These are phyloP conservation scores for Albugo candida DNA, from an alignment of 352 stramenopile genomes.

Conservation along the genomic window DNA sequence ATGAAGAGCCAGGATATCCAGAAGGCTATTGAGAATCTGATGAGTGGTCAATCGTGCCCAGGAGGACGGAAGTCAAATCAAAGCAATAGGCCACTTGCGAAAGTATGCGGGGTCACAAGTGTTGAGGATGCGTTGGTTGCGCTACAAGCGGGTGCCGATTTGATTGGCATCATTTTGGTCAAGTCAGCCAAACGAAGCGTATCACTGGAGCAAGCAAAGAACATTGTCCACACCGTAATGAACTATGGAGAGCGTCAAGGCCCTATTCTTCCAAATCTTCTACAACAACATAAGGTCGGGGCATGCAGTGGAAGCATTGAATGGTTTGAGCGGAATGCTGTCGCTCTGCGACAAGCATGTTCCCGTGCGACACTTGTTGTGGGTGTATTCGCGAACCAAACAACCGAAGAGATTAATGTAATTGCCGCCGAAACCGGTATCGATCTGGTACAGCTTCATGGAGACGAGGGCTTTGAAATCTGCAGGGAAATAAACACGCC, in stretches of 20 bases:
- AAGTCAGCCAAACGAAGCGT: slow-evolving; percentile 82
- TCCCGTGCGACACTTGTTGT: slow-evolving; percentile 76
- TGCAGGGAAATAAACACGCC: slow-evolving; percentile 71
- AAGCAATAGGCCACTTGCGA: slow-evolving; percentile 32
- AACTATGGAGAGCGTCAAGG: slow-evolving; percentile 85
- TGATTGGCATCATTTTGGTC: slow-evolving; percentile 96
- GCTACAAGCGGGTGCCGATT: slow-evolving; percentile 82
- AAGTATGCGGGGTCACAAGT: slow-evolving; percentile 92
- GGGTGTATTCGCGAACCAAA: slow-evolving; percentile 95
- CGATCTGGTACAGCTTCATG: slow-evolving; percentile 96
- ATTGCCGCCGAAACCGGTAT: slow-evolving; percentile 80
- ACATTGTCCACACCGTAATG: slow-evolving; percentile 83
- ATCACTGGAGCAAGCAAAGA: slow-evolving; percentile 55
- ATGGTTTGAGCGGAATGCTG: slow-evolving; percentile 68
- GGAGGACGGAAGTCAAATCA: slow-evolving; percentile 5
- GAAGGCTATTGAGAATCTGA: slow-evolving; percentile 66
- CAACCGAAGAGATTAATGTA: slow-evolving; percentile 78
- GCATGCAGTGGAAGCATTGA: slow-evolving; percentile 6
- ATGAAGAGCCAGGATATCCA: slow-evolving; percentile 89
- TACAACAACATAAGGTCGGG: slow-evolving; percentile 15
- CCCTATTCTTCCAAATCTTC: slow-evolving; percentile 27
- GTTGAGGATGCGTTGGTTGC: slow-evolving; percentile 84
- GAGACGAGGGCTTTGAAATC: slow-evolving; percentile 85
- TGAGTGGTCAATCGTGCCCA: slow-evolving; percentile 12
- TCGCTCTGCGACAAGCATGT: slow-evolving; percentile 40